Percentiles rank a stretch among this genome's conserved stretches.
These are phyloP conservation scores for Choanephora cucurbitarum DNA, from an alignment of 371 early-diverging fungal species.

Conservation along the genomic window DNA sequence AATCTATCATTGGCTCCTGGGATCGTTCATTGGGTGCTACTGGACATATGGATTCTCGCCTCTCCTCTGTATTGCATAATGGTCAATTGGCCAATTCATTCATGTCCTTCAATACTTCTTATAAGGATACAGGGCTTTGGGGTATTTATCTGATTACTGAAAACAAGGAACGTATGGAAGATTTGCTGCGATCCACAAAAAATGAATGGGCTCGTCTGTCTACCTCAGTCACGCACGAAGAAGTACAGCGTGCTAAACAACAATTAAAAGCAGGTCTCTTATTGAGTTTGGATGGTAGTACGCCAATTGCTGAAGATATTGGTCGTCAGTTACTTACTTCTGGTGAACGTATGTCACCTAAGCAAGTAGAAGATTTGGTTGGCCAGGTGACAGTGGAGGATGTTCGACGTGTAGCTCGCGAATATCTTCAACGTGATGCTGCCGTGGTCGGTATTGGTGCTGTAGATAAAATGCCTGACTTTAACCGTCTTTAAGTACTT, in stretches of 20 bases:
- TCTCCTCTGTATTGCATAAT: conserved; percentile 82
- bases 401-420: conserved; percentile 84
- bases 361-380: conserved; percentile 42
- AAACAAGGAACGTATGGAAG: conserved; percentile 80
- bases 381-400: conserved; percentile 60
- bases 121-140: conserved; percentile 98
- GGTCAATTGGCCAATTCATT: conserved; percentile 93
- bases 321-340: conserved; percentile 94
- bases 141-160: conserved; percentile 93
- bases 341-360: conserved; percentile 82
- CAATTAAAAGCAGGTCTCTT: conserved; percentile 95
- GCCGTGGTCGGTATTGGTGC: conserved; percentile 94
- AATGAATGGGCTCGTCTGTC: conserved; percentile 93
- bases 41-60: conserved; percentile 80
- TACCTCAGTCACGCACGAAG: conserved; percentile 84
- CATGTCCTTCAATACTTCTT: conserved; percentile 97
- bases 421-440: conserved; percentile 86
- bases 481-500: too few species aligned
- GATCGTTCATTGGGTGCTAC: conserved; percentile 90
- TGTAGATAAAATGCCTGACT: conserved; percentile 73
- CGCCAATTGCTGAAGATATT: conserved; percentile 95
- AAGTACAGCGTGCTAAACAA: conserved; percentile 97
- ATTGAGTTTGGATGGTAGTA: conserved; percentile 90
- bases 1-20: conserved; percentile 95
- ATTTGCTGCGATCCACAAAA: conserved; percentile 82